phyloP scores from a whole-genome alignment of 345 rosid species.

The Pseudoturritis turrita region DNA sequence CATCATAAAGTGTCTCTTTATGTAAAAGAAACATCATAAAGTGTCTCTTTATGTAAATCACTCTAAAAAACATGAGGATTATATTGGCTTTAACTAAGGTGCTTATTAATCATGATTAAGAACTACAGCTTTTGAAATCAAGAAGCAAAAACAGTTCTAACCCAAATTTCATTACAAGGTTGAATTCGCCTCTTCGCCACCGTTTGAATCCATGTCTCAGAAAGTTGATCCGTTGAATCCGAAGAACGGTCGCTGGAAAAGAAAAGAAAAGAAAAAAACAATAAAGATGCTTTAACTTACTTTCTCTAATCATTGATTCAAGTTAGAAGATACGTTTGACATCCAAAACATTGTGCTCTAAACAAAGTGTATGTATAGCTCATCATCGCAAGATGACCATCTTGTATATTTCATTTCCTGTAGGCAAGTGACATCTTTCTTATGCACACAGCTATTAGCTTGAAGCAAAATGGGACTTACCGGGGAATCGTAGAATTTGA shows the following conservation, averaged over 20 bases:
- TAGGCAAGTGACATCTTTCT: not conserved
- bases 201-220: slow-evolving; percentile 29
- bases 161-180: not conserved
- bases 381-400: not conserved
- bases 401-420: not conserved
- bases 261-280: not conserved
- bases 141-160: not conserved
- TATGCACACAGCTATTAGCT: not conserved
- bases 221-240: slow-evolving; percentile 83
- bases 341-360: not conserved
- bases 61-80: not conserved
- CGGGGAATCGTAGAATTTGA: slow-evolving; percentile 75
- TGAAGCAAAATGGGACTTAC: slow-evolving; percentile 29
- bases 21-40: too few species aligned
- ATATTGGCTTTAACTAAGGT: not conserved
- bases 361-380: not conserved
- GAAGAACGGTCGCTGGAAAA: slow-evolving; percentile 54
- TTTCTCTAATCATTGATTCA: not conserved
- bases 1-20: too few species aligned
- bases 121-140: not conserved
- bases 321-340: not conserved
- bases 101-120: not conserved
- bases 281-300: not conserved
- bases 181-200: not conserved
- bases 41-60: too few species aligned